phyloP scores from a whole-genome alignment of 2,329 filamentous ascomycete species.

The Hypoxylon sp. region DNA sequence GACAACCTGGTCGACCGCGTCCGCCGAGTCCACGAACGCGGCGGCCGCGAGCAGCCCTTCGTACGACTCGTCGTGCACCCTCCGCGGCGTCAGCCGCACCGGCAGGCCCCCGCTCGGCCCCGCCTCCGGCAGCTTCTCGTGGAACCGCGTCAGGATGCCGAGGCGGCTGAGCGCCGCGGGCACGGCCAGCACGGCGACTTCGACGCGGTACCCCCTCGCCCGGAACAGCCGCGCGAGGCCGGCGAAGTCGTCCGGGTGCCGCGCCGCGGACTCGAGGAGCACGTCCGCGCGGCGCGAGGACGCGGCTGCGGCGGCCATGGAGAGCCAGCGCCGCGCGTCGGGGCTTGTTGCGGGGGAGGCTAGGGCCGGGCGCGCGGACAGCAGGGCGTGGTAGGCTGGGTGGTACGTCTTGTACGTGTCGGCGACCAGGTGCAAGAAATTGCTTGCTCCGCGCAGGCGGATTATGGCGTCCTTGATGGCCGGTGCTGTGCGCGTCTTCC shows the following conservation, averaged over 20 bases:
- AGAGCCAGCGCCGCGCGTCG: constrained; percentile 61
- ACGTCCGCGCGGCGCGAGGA: constrained; percentile 52
- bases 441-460: constrained; percentile 26
- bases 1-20: constrained; percentile 53
- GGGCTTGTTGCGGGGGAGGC: constrained; percentile 56
- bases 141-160: constrained; percentile 58
- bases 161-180: constrained; percentile 57
- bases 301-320: constrained; percentile 55
- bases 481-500: constrained; percentile 61
- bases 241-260: constrained; percentile 58
- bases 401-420: constrained; percentile 65
- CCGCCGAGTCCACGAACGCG: constrained; percentile 53
- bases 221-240: constrained; percentile 54
- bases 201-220: constrained; percentile 54
- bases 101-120: constrained; percentile 53
- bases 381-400: constrained; percentile 55
- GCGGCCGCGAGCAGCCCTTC: constrained; percentile 55
- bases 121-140: constrained; percentile 54
- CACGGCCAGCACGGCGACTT: constrained; percentile 59
- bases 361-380: constrained; percentile 50
- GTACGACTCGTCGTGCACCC: constrained; percentile 62
- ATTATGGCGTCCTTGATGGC: constrained; percentile 53
- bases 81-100: constrained; percentile 57
- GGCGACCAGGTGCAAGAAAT: constrained; percentile 59
- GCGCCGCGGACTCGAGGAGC: constrained; percentile 61